Evolutionary conservation across 2,329 filamentous ascomycete genomes (phyloP), one percentile per base, ranked within the genome.

Genomic region (Blastomyces gilchristii): DNA sequence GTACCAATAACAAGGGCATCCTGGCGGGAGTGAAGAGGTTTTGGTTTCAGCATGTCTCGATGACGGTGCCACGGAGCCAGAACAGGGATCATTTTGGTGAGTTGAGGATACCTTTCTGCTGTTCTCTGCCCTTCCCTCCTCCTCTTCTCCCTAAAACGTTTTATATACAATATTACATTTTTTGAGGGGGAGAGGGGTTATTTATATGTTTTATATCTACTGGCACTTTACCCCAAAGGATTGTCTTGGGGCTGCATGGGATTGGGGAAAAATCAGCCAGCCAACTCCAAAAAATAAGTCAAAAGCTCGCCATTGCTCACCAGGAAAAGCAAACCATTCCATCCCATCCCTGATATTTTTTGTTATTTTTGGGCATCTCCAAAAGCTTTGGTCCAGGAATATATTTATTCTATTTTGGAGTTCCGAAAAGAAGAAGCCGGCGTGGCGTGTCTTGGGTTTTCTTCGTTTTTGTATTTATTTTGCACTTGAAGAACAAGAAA

Each of bases 11-110:
- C 31, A 65, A 59, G 80, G 86, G 37, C 86, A 87, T 1, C 72
- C 79, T 18, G 84, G 86, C 34, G 81, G 84, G 67, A 90, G 91
- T 77, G 78, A 85, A 63, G 85, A 93, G 70, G 83, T 97, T 52
- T 94, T 99, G 76, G 90, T 87, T 66, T 87, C 96, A 75, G n/a
- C 64, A 77, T 66, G 71, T 78, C 8, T 71, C 69, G 4, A 57
- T 77, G 65, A 73, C 71, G 0, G 75, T 78, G 16, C 66, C 74
- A 12, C 74, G 76, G 60, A 75, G 75, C 64, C 74, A 70, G 34
- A 77, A 77, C 66, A 71, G 76, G 3, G 76, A 78, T 67, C 73
- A 78, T 68, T 75, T 75, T 62, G 76, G 76, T 78, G 66, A 63
- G 70, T 68, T 37, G 31, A 5, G 14, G 9, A 37, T 16, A 31